These are phyloP conservation scores for Fragaria nilgerrensis DNA, from an alignment of 306 rosid species.

Conservation along the genomic window DNA sequence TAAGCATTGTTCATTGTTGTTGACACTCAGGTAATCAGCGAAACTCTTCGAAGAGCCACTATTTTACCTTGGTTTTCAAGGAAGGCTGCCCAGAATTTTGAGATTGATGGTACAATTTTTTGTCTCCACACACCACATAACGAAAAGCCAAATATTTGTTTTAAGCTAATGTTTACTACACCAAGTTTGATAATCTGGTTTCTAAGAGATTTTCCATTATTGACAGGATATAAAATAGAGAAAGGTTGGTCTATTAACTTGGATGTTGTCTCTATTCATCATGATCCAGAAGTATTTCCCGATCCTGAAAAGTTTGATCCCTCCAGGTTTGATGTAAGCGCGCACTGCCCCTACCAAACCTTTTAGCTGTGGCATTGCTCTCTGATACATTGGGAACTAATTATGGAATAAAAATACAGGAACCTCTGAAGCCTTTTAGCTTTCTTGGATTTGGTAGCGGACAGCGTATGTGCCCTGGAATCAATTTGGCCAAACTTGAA, in stretches of 20 bases:
- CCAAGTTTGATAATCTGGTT: background rate
- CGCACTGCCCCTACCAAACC: background rate
- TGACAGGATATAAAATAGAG: constrained; percentile 63
- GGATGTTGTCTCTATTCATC: constrained; percentile 90
- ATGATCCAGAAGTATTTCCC: constrained; percentile 56
- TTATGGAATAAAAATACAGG: constrained; percentile 42
- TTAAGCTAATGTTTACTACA: background rate
- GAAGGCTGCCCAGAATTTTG: constrained; percentile 81
- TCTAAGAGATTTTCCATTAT: constrained; percentile 9
- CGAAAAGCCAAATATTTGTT: background rate
- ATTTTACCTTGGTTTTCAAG: constrained; percentile 86
- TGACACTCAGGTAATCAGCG: constrained; percentile 59
- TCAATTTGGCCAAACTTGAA: constrained; percentile 81
- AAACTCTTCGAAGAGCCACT: constrained; percentile 82
- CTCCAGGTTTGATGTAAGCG: constrained; percentile 73
- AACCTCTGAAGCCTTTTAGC: constrained; percentile 55
- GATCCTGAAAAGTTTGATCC: constrained; percentile 72
- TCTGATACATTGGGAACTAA: background rate
- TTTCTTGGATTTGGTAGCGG: constrained; percentile 89
- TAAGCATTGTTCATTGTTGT: background rate
- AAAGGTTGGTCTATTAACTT: constrained; percentile 81
- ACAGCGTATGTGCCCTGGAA: constrained; percentile 93
- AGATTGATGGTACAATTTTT: constrained; percentile 58
- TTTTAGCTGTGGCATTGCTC: background rate
- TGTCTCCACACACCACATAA: background rate